Conservation (phyloP, 129 eudicot species). For the Chrysanthemum seticuspe region DNA sequence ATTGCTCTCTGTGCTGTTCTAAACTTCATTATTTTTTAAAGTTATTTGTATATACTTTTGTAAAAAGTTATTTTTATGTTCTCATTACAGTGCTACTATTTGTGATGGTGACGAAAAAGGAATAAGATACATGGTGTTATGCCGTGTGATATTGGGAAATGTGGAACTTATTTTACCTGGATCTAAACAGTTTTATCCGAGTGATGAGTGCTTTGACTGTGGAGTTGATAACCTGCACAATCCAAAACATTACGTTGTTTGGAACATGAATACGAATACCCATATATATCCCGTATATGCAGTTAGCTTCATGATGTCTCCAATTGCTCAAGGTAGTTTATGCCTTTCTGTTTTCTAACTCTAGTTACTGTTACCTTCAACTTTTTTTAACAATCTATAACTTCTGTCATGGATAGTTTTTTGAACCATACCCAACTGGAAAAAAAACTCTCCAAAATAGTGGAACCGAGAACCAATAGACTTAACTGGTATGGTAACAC, state of each 20-base stretch:
- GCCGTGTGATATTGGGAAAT: slow-evolving; percentile 68
- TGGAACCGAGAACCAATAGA: too few species aligned
- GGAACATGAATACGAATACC: slow-evolving; percentile 62
- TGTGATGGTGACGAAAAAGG: slow-evolving; percentile 73
- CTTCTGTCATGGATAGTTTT: slow-evolving; percentile 7
- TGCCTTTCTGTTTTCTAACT: slow-evolving; percentile 9
- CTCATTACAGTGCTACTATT: slow-evolving; percentile 48
- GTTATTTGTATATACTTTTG: neutral
- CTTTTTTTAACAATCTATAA: slow-evolving; percentile 9
- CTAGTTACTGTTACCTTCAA: slow-evolving; percentile 2
- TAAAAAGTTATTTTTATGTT: slow-evolving; percentile 9
- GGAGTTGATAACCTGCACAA: slow-evolving; percentile 66
- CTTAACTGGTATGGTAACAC: too few species aligned
- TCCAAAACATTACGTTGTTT: slow-evolving; percentile 51
- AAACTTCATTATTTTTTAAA: too few species aligned
- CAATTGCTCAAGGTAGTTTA: slow-evolving; percentile 48
- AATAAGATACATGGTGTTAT: slow-evolving; percentile 48
- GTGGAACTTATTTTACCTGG: slow-evolving; percentile 49
- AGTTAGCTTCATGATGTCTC: slow-evolving; percentile 49
- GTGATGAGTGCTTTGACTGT: slow-evolving; percentile 49
- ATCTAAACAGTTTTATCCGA: slow-evolving; percentile 56
- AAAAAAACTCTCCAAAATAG: neutral
- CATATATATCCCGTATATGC: slow-evolving; percentile 63
- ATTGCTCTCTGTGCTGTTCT: too few species aligned
- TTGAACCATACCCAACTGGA: neutral